phyloP scores from a whole-genome alignment of 1,139 yeast species.

The Scheffersomyces stambukii region DNA sequence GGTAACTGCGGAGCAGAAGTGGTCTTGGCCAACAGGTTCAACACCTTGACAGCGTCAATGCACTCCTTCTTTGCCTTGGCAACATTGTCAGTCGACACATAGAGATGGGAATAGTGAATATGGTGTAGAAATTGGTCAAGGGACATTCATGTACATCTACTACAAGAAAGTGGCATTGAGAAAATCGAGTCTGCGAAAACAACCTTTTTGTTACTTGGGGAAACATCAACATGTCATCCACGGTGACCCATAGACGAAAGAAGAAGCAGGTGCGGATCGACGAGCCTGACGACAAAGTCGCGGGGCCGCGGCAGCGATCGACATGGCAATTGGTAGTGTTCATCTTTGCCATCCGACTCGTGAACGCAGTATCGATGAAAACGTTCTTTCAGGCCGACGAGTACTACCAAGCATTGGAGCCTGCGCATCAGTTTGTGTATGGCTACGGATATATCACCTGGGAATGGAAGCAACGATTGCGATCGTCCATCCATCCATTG shows the following conservation, averaged over 20 bases:
- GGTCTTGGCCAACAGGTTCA: constrained; percentile 17
- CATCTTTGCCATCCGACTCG: constrained; percentile 18
- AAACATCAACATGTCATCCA: constrained; percentile 1
- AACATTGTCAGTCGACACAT: constrained; percentile 13
- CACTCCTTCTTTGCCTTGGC: constrained; percentile 17
- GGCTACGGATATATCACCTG: constrained; percentile 87
- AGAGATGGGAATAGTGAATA: constrained; percentile 14
- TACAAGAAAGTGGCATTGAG: too few species aligned
- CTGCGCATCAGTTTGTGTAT: constrained; percentile 73
- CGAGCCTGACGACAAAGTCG: constrained; percentile 30
- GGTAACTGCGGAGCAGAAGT: constrained; percentile 5
- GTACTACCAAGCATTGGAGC: constrained; percentile 88
- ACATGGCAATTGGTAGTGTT: constrained; percentile 5
- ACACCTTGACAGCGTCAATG: constrained; percentile 21
- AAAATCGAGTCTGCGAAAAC: too few species aligned
- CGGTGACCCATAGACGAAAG: constrained; percentile 1
- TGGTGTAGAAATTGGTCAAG: constrained; percentile 7
- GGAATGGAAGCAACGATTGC: constrained; percentile 82
- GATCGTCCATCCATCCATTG: constrained; percentile 80
- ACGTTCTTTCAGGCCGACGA: constrained; percentile 98
- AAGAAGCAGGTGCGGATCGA: constrained; percentile 43
- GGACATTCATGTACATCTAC: too few species aligned
- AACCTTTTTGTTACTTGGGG: too few species aligned
- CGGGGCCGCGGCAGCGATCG: constrained; percentile 6
- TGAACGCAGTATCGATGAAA: constrained; percentile 58